phyloP scores from a whole-genome alignment of 805 yeast species.

The Metschnikowia colocasiae region DNA sequence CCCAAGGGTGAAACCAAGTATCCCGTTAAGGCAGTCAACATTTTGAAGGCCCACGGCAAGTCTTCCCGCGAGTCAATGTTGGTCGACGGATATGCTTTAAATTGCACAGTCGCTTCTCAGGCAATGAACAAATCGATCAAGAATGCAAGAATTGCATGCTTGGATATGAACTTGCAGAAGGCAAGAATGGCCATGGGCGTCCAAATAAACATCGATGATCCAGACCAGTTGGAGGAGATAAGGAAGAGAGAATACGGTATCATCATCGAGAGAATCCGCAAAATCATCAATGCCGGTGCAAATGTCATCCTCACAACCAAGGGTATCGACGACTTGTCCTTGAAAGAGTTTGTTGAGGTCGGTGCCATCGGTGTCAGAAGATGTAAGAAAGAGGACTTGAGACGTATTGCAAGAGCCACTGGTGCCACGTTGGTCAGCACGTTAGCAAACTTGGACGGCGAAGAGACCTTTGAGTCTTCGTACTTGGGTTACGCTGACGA shows the following conservation, averaged over 20 bases:
- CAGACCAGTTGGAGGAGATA: conserved; percentile 92
- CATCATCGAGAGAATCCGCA: conserved; percentile 74
- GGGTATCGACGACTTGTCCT: conserved; percentile 90
- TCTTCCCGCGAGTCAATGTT: conserved; percentile 82
- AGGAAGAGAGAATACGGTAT: conserved; percentile 86
- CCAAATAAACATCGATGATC: conserved; percentile 93
- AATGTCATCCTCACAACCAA: conserved; percentile 90
- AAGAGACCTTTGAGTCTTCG: conserved; percentile 81
- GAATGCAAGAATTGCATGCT: conserved; percentile 78
- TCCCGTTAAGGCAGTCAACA: conserved; percentile 96
- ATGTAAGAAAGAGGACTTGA: conserved; percentile 92
- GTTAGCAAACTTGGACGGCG: conserved; percentile 93
- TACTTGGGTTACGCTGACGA: conserved; percentile 87
- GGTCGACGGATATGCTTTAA: conserved; percentile 91
- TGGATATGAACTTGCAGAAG: conserved; percentile 91
- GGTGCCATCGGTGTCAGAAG: conserved; percentile 95
- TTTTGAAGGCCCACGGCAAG: conserved; percentile 95
- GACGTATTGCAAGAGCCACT: conserved; percentile 96
- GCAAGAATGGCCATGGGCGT: conserved; percentile 98
- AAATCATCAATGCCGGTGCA: conserved; percentile 84
- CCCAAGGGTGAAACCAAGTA: conserved; percentile 83
- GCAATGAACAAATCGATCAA: conserved; percentile 80
- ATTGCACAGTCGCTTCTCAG: conserved; percentile 95
- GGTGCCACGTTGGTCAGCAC: conserved; percentile 89
- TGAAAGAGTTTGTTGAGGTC: conserved; percentile 86